These are phyloP conservation scores for Mycosarcoma mackinlayi DNA, from an alignment of 1,284 basidiomycete genomes.

Conservation along the genomic window DNA sequence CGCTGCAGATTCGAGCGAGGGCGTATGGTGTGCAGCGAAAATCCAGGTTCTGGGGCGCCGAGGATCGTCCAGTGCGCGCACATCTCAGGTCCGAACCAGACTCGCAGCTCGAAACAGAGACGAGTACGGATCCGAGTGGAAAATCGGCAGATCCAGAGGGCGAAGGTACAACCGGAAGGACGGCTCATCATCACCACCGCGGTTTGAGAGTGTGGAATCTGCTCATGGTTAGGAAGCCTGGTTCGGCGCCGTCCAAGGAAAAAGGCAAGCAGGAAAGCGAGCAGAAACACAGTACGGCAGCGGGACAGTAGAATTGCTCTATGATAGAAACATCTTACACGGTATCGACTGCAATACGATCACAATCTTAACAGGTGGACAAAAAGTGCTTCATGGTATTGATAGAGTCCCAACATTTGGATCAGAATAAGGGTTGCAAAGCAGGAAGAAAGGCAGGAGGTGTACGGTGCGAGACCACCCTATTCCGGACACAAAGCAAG, in stretches of 20 bases:
- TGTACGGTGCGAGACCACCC: too few species aligned
- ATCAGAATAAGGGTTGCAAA: background rate
- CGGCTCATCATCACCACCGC: conserved; percentile 19
- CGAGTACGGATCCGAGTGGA: conserved; percentile 15
- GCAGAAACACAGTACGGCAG: background rate
- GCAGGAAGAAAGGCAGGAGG: background rate
- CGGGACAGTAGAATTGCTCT: background rate
- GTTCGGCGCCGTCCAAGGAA: background rate
- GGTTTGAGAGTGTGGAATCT: conserved; percentile 37
- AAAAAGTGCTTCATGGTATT: background rate
- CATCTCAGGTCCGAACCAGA: conserved; percentile 14
- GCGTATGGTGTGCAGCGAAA: conserved; percentile 33
- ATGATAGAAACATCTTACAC: too few species aligned
- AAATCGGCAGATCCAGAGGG: conserved; percentile 5
- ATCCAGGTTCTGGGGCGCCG: conserved; percentile 34
- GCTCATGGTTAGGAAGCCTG: conserved; percentile 32
- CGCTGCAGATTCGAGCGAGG: conserved; percentile 34
- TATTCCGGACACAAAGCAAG: too few species aligned
- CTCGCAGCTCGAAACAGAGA: conserved; percentile 3
- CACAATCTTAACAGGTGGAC: too few species aligned
- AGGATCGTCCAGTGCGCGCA: conserved; percentile 20
- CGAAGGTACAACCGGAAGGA: background rate
- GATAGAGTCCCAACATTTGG: background rate
- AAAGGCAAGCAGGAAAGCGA: conserved; percentile 6
- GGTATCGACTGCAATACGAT: too few species aligned